Percentiles rank a stretch among this genome's conserved stretches.
Evolutionary conservation across 106 monocot species (phyloP).

Genomic region (Acorus gramineus): DNA sequence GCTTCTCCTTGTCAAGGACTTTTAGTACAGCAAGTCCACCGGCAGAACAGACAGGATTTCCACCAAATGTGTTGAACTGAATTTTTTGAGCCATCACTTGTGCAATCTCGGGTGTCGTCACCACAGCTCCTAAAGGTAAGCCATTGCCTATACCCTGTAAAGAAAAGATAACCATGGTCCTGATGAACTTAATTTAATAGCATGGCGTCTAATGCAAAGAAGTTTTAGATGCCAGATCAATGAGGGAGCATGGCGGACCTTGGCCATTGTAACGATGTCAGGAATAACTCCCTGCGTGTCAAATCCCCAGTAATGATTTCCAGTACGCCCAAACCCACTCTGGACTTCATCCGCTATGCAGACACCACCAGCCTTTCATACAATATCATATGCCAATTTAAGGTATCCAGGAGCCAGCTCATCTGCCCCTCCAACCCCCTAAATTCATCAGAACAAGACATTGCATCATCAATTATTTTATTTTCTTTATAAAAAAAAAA

Average conservation of each 20-base stretch:
- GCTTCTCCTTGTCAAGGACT: constrained; percentile 89
- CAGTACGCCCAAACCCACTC: constrained; percentile 98
- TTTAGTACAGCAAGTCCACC: constrained; percentile 88
- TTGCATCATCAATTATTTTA: neutral
- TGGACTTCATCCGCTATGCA: constrained; percentile 99
- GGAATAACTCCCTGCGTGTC: constrained; percentile 86
- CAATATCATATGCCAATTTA: constrained; percentile 66
- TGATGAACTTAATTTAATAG: no score
- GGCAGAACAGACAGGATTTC: constrained; percentile 94
- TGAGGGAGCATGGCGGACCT: constrained; percentile 34
- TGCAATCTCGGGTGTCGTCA: constrained; percentile 94
- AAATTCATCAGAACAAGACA: neutral
- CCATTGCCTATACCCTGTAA: constrained; percentile 94
- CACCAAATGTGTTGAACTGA: constrained; percentile 94
- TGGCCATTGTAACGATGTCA: constrained; percentile 99
- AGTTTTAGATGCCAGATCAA: no score
- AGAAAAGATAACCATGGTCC: no score
- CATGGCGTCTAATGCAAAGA: no score
- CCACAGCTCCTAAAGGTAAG: constrained; percentile 89
- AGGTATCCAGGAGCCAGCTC: constrained; percentile 95
- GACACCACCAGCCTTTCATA: constrained; percentile 79
- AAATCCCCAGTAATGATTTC: constrained; percentile 99
- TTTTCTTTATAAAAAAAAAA: no score
- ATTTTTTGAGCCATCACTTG: constrained; percentile 76
- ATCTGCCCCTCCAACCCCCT: constrained; percentile 93